Evolutionary conservation across 225 moss, liverwort and hornwort genomes (phyloP).

Genomic region (Antitrichia curtipendula): DNA sequence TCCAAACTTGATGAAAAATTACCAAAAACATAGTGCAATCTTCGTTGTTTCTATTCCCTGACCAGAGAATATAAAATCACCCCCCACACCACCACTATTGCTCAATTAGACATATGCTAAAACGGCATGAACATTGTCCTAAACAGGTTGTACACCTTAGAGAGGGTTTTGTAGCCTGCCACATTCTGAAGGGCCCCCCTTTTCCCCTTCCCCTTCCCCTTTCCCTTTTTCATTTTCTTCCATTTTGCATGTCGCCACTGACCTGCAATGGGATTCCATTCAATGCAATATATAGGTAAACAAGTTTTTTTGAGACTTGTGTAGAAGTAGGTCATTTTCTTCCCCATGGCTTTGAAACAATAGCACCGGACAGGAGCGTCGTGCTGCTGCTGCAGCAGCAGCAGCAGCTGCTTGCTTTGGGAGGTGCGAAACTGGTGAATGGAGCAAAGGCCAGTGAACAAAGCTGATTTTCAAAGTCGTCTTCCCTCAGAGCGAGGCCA

Average conservation of each 20-base stretch:
- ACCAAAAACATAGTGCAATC: too few relatives aligned
- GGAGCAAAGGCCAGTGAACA: background rate
- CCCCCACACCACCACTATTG: too few relatives aligned
- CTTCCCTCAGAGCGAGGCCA: background rate
- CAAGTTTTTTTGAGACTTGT: background rate
- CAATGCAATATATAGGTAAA: background rate
- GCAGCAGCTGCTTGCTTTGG: too few relatives aligned
- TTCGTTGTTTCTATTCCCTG: too few relatives aligned
- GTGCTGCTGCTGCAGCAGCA: background rate
- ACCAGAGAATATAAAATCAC: rapidly evolving
- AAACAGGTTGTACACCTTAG: too few relatives aligned
- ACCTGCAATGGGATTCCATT: background rate
- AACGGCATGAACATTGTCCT: too few relatives aligned
- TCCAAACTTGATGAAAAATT: too few relatives aligned
- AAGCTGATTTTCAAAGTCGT: background rate
- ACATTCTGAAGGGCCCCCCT: background rate
- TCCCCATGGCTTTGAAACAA: background rate
- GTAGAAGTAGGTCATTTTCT: background rate
- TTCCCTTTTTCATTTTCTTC: background rate
- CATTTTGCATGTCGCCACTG: background rate
- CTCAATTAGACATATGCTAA: too few relatives aligned
- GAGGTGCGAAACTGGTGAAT: background rate
- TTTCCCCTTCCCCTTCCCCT: too few relatives aligned
- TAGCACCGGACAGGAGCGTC: background rate
- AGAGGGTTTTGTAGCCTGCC: background rate